Conservation (phyloP, 768 basidiomycete genomes). For the Leccinum uliginosum region DNA sequence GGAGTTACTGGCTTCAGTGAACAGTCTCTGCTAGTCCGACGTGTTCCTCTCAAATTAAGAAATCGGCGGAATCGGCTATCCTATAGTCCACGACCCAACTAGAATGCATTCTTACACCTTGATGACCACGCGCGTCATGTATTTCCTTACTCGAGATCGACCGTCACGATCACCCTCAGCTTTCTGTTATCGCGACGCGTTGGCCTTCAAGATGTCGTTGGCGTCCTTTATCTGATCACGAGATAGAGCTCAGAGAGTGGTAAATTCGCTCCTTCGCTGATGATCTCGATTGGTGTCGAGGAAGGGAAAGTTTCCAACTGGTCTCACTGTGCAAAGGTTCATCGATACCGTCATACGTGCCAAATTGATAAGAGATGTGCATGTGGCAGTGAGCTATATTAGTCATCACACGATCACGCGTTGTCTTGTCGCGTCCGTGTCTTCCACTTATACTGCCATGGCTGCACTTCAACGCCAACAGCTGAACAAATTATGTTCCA, state of each 20-base stretch:
- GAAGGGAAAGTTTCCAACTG: not conserved
- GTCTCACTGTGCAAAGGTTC: not conserved
- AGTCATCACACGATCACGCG: too few relatives aligned
- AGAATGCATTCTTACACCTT: too few relatives aligned
- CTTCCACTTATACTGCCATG: not conserved
- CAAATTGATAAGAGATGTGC: not conserved
- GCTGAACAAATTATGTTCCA: not conserved
- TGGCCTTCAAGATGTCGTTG: slow-evolving; percentile 2
- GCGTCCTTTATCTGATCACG: not conserved
- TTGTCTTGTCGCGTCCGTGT: not conserved
- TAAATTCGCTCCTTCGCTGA: not conserved
- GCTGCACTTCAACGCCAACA: not conserved
- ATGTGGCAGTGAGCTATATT: too few relatives aligned
- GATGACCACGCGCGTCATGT: not conserved
- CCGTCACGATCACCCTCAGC: not conserved
- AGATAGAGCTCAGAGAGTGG: not conserved
- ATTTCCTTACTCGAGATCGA: not conserved
- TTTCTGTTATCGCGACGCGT: slow-evolving; percentile 4
- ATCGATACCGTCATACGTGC: not conserved
- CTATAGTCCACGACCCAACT: not conserved
- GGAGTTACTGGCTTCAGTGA: not conserved
- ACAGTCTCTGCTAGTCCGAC: too few relatives aligned
- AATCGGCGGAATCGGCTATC: not conserved
- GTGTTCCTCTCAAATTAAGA: not conserved
- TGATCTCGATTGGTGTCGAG: slow-evolving; percentile 6